Percentiles rank a stretch among this genome's conserved stretches.
These are phyloP conservation scores for Plantago ovata DNA, from an alignment of 257 asterid genomes.

Conservation along the genomic window DNA sequence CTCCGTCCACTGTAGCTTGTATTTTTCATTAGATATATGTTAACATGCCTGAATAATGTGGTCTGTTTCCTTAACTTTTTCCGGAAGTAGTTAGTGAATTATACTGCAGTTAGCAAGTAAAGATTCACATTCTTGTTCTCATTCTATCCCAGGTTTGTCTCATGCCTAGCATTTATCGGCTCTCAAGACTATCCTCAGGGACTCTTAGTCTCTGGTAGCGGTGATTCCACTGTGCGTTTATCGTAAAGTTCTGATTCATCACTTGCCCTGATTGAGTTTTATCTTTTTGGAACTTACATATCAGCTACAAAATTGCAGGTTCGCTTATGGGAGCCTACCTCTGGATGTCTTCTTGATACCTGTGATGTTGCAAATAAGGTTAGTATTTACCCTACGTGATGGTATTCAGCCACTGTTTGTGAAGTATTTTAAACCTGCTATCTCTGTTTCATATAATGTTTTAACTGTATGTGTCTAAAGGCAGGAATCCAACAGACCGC, in stretches of 20 bases:
- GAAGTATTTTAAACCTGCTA: too few species aligned
- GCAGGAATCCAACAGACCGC: conserved; percentile 48
- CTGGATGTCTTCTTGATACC: conserved; percentile 88
- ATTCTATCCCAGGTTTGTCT: conserved; percentile 63
- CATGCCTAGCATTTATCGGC: conserved; percentile 69
- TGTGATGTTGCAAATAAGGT: conserved; percentile 66
- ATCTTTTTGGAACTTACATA: conserved; percentile 17
- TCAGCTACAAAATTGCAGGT: conserved; percentile 44
- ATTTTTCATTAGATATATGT: not conserved
- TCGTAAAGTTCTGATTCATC: conserved; percentile 6
- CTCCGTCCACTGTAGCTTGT: too few species aligned
- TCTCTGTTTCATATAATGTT: conserved; percentile 19
- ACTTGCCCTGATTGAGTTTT: not conserved
- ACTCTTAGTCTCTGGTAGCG: conserved; percentile 84
- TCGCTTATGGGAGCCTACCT: conserved; percentile 78
- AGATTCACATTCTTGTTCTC: conserved; percentile 12
- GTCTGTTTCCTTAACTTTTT: not conserved
- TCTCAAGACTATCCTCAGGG: conserved; percentile 39
- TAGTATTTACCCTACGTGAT: conserved; percentile 26
- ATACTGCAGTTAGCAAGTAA: too few species aligned
- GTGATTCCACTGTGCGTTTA: conserved; percentile 93
- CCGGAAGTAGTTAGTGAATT: not conserved
- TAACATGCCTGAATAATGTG: not conserved
- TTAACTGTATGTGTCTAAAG: conserved; percentile 39
- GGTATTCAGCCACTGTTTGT: conserved; percentile 11